These are phyloP conservation scores for Zoysia matrella DNA, from an alignment of 202 grass and related monocot species.

Conservation along the genomic window DNA sequence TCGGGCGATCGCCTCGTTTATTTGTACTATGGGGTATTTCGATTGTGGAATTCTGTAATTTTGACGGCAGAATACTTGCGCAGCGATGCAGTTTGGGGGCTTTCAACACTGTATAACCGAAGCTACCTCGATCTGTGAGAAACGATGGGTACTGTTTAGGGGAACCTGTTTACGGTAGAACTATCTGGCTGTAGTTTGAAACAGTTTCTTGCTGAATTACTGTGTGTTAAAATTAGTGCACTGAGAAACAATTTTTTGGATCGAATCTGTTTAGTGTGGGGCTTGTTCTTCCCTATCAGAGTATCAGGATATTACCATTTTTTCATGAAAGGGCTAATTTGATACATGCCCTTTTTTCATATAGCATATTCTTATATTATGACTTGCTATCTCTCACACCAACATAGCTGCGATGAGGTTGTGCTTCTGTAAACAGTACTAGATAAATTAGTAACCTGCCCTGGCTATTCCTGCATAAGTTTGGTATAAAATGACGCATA, in stretches of 20 bases:
- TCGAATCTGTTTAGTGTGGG: neutral
- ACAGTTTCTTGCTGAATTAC: neutral
- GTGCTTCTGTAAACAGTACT: slow-evolving; percentile 3
- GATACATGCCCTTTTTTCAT: neutral
- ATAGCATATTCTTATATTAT: neutral
- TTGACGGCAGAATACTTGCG: neutral
- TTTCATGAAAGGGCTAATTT: no score
- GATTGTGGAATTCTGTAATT: neutral
- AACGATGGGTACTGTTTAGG: neutral
- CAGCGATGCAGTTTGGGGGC: neutral
- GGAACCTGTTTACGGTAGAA: neutral
- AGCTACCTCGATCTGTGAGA: neutral
- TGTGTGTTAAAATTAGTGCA: neutral
- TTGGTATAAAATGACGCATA: slow-evolving; percentile 1
- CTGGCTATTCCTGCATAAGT: slow-evolving; percentile 4
- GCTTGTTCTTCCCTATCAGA: neutral
- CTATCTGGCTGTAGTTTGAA: neutral
- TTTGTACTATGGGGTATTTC: neutral
- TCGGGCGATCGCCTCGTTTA: neutral
- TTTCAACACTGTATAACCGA: neutral
- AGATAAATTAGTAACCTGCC: no score
- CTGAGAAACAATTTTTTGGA: slow-evolving; percentile 11
- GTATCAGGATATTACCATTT: neutral
- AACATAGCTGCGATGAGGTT: neutral
- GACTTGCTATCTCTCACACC: neutral